Conservation (phyloP, 495 filamentous ascomycete species). For the Hypomontagnella monticulosa region DNA sequence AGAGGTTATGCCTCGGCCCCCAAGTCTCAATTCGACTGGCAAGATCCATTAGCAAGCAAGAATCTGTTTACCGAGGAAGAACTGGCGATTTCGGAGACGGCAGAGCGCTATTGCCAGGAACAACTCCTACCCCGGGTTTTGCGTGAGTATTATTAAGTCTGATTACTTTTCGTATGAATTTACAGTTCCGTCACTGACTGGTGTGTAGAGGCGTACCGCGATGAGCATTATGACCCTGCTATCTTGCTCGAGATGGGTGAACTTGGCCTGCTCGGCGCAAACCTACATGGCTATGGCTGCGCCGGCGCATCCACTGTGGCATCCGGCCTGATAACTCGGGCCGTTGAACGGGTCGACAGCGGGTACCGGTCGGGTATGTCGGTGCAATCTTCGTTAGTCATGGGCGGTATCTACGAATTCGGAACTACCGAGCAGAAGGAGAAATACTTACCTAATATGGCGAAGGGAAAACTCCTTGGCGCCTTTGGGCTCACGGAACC, state of each 20-base stretch:
- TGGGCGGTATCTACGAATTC: constrained; percentile 97
- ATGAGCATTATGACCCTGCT: constrained; percentile 88
- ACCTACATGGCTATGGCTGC: constrained; percentile 91
- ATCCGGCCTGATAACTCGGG: constrained; percentile 90
- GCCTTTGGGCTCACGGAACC: constrained; percentile 97
- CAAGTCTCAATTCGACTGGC: constrained; percentile 81
- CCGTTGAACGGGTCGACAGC: constrained; percentile 94
- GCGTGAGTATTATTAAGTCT: constrained; percentile 64
- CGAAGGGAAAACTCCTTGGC: constrained; percentile 85
- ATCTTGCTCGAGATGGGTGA: constrained; percentile 97
- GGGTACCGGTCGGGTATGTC: constrained; percentile 97
- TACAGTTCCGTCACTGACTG: constrained; percentile 21
- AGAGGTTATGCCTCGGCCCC: constrained; percentile 51
- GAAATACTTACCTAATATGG: constrained; percentile 82
- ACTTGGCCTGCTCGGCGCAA: constrained; percentile 88
- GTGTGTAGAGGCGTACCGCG: constrained; percentile 85
- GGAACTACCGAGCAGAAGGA: constrained; percentile 91
- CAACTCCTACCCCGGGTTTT: constrained; percentile 83
- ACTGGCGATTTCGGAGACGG: constrained; percentile 85
- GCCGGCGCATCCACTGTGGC: constrained; percentile 94
- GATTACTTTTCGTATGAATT: background rate
- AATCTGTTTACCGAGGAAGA: constrained; percentile 89
- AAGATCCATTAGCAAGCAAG: constrained; percentile 82
- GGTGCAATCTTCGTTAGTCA: constrained; percentile 92
- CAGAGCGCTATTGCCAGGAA: constrained; percentile 92